Percentiles rank a stretch among this genome's conserved stretches.
Evolutionary conservation across 2,329 filamentous ascomycete genomes (phyloP).

Genomic region (Teratosphaeria zuluensis): DNA sequence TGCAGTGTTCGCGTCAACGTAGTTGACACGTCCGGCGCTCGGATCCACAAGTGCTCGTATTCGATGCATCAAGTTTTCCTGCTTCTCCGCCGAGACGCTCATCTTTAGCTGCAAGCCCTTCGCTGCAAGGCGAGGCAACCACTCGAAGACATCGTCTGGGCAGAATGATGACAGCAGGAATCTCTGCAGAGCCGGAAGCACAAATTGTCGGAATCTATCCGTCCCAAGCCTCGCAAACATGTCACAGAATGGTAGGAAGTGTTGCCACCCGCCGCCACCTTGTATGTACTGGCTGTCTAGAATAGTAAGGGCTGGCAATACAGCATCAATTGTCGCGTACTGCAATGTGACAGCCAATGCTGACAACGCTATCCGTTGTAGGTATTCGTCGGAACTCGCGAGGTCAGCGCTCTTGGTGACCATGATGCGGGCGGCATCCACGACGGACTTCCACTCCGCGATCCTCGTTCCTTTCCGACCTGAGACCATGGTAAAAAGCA

Average conservation of each 20-base stretch:
- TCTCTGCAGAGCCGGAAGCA: conserved; percentile 73
- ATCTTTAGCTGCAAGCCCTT: not conserved
- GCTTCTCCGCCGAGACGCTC: not conserved
- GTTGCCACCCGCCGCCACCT: conserved; percentile 54
- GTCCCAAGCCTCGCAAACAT: conserved; percentile 65
- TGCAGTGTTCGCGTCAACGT: conserved; percentile 4
- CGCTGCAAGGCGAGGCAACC: conserved; percentile 3
- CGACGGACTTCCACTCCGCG: conserved; percentile 57
- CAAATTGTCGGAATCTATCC: conserved; percentile 66
- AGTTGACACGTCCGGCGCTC: not conserved
- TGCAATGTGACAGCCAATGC: conserved; percentile 58
- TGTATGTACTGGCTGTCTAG: conserved; percentile 51
- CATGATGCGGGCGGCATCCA: conserved; percentile 34
- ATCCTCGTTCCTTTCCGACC: conserved; percentile 76
- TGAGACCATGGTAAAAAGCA: conserved; percentile 62
- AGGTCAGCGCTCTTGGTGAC: conserved; percentile 14
- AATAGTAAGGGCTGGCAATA: conserved; percentile 59
- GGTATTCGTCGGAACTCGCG: conserved; percentile 7
- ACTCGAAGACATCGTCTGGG: not conserved
- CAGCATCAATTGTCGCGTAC: conserved; percentile 65
- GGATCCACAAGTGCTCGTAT: not conserved
- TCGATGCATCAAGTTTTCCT: not conserved
- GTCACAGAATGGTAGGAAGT: conserved; percentile 79
- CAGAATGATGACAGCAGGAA: conserved; percentile 51
- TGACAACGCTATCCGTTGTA: conserved; percentile 21